Percentiles rank a stretch among this genome's conserved stretches.
Evolutionary conservation across 768 basidiomycete genomes (phyloP).

Genomic region (Hygrocybe punicea): DNA sequence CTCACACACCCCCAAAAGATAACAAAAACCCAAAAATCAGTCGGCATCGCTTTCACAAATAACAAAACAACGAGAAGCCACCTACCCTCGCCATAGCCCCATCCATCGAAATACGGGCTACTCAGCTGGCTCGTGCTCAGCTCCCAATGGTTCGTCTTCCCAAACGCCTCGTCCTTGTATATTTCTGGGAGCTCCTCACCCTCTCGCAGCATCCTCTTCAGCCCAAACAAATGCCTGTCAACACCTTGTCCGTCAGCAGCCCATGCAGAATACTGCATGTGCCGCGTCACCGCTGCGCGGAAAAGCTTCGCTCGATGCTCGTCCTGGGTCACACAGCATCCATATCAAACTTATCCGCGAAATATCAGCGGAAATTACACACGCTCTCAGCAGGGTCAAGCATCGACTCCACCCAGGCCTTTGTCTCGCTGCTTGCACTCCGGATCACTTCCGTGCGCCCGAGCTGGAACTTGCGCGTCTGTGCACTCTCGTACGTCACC

Average conservation of each 20-base stretch:
- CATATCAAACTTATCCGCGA: not conserved
- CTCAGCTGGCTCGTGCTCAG: constrained; percentile 87
- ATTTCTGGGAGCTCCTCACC: constrained; percentile 72
- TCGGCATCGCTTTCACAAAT: constrained; percentile 2
- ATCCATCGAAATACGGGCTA: constrained; percentile 79
- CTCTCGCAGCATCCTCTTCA: constrained; percentile 74
- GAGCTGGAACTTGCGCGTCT: constrained; percentile 86
- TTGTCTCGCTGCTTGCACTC: constrained; percentile 75
- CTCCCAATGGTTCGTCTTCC: constrained; percentile 83
- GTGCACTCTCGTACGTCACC: constrained; percentile 89
- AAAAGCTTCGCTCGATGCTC: constrained; percentile 62
- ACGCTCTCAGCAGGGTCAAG: constrained; percentile 51
- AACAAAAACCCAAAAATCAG: too few relatives aligned
- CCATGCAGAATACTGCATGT: constrained; percentile 84
- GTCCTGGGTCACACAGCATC: constrained; percentile 39
- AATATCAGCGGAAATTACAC: constrained; percentile 19
- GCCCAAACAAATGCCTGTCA: constrained; percentile 91
- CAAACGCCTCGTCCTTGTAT: constrained; percentile 69
- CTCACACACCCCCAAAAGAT: not conserved
- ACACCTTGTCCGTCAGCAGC: constrained; percentile 94
- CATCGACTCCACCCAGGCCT: constrained; percentile 91
- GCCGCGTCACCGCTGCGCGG: constrained; percentile 71
- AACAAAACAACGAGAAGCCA: constrained; percentile 7
- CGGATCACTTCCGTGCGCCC: constrained; percentile 97
- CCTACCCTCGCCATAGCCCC: constrained; percentile 95